Evolutionary conservation across 1,284 basidiomycete species (phyloP).

Genomic region (Pseudozyma pruni): DNA sequence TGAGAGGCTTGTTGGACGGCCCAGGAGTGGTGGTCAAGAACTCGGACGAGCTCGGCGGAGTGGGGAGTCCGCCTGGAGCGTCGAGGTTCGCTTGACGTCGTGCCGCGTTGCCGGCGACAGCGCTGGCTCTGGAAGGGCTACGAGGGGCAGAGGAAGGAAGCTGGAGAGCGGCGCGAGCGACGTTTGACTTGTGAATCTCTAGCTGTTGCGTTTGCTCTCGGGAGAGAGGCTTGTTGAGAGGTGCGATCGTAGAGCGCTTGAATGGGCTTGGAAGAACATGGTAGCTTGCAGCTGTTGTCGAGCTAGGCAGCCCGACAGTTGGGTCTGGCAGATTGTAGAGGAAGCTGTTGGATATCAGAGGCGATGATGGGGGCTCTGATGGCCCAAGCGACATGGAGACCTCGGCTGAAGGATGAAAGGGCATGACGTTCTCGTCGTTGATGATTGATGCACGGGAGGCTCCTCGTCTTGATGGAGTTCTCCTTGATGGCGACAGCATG

Average conservation of each 20-base stretch:
- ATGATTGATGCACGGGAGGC: background rate
- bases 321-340: conserved; percentile 49
- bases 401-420: conserved; percentile 11
- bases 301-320: conserved; percentile 20
- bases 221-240: conserved; percentile 39
- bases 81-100: conserved; percentile 19
- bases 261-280: conserved; percentile 19
- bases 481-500: conserved; percentile 29
- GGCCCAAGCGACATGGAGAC: conserved; percentile 15
- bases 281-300: background rate
- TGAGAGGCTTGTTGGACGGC: conserved; percentile 12
- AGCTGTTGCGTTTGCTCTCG: conserved; percentile 30
- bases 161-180: conserved; percentile 2
- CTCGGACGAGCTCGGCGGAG: conserved; percentile 40
- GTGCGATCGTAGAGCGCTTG: conserved; percentile 22
- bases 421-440: conserved; percentile 38
- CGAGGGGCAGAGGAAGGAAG: conserved; percentile 5
- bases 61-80: conserved; percentile 38
- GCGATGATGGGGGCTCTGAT: conserved; percentile 26
- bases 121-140: conserved; percentile 9
- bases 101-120: background rate
- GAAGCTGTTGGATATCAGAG: conserved; percentile 37
- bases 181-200: conserved; percentile 8
- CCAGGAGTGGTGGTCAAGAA: conserved; percentile 30
- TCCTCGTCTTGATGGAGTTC: conserved; percentile 14